A percentile compares a stretch with the other conserved stretches of the same genome.
phyloP scores from a whole-genome alignment of 352 stramenopile species.

The Globisporangium alternatum region DNA sequence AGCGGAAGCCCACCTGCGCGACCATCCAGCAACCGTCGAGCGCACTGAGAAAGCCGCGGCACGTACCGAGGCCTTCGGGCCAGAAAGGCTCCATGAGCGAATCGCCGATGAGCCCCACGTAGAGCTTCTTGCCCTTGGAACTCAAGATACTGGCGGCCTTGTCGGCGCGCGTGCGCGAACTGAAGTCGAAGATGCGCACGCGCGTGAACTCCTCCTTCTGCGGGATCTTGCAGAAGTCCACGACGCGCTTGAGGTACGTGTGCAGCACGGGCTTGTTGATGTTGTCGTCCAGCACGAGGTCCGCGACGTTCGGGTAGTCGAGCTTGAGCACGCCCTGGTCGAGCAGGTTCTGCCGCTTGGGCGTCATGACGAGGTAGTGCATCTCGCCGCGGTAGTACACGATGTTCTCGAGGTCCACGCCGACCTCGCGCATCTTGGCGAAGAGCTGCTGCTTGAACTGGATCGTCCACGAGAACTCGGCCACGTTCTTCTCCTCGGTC shows the following conservation, averaged over 20 bases:
- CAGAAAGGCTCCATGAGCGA: conserved; percentile 85
- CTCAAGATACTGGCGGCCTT: conserved; percentile 69
- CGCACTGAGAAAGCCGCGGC: conserved; percentile 75
- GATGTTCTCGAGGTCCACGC: conserved; percentile 80
- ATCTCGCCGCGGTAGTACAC: conserved; percentile 86
- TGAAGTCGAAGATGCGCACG: conserved; percentile 85
- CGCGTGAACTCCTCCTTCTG: conserved; percentile 64
- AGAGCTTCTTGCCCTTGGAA: conserved; percentile 71
- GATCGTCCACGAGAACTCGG: conserved; percentile 82
- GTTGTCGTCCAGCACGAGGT: conserved; percentile 69
- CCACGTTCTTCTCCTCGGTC: conserved; percentile 73
- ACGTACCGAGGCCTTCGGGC: conserved; percentile 79
- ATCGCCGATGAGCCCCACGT: conserved; percentile 76
- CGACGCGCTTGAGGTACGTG: conserved; percentile 64
- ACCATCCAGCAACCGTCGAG: conserved; percentile 81
- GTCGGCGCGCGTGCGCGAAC: conserved; percentile 65
- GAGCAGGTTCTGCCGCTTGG: conserved; percentile 73
- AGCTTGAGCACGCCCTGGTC: conserved; percentile 67
- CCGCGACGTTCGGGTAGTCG: conserved; percentile 57
- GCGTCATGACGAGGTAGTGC: conserved; percentile 87
- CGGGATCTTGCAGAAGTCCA: conserved; percentile 71
- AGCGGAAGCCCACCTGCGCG: conserved; percentile 62
- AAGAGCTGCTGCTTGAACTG: conserved; percentile 88
- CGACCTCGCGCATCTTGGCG: conserved; percentile 65
- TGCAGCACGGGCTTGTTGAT: conserved; percentile 55